A percentile compares a stretch with the other conserved stretches of the same genome.
Conservation (phyloP, 352 stramenopile genomes). For the Phytophthora pisi region DNA sequence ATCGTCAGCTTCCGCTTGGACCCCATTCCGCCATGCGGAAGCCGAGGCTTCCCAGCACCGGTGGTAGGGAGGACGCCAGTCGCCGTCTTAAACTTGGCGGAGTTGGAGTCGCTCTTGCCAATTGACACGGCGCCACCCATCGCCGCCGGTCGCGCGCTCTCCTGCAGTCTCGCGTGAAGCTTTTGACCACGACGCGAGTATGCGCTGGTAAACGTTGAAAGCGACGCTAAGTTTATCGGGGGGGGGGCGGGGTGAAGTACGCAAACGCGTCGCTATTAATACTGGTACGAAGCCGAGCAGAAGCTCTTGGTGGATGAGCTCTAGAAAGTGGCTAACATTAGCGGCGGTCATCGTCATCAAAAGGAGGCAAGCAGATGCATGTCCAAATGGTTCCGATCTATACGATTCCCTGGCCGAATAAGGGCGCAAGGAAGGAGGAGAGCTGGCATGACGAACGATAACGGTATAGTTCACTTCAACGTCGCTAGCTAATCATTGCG, state of each 20-base stretch:
- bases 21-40: conserved; percentile 7
- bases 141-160: conserved; percentile 7
- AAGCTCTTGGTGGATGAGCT: background rate
- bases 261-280: conserved; percentile 13
- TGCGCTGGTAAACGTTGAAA: background rate
- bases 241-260: background rate
- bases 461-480: conserved; percentile 12
- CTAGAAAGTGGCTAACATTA: background rate
- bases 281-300: background rate
- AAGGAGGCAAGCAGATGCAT: too few species aligned
- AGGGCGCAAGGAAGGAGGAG: background rate
- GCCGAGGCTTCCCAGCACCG: background rate
- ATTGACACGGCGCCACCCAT: conserved; percentile 40
- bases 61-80: conserved; percentile 23
- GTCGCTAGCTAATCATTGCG: conserved; percentile 10
- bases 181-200: background rate
- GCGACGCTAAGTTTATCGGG: background rate
- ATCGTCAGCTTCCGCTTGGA: conserved; percentile 44
- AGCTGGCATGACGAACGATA: background rate
- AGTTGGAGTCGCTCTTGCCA: conserved; percentile 5
- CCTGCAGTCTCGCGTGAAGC: background rate
- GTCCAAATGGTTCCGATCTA: too few species aligned
- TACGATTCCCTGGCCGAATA: background rate
- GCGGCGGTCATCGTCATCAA: background rate
- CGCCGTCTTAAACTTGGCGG: conserved; percentile 11